These are phyloP conservation scores for Gnetum montanum DNA, from an alignment of 75 land plant species.

Conservation along the genomic window DNA sequence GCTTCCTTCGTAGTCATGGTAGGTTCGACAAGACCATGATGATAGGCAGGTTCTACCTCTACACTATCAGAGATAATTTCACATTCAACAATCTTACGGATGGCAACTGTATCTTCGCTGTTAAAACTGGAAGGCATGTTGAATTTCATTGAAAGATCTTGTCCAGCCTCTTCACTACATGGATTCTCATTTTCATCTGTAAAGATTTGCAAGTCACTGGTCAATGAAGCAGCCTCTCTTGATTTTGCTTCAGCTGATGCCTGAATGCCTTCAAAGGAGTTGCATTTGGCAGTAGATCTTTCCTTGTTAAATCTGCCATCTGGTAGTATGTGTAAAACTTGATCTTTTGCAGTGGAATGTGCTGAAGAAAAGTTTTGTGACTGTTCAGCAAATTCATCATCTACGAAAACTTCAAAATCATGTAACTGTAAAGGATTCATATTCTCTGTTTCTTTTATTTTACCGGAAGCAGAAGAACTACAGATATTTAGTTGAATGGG, in stretches of 20 bases:
- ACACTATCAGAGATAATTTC: constrained; percentile 29
- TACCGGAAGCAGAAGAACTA: not conserved
- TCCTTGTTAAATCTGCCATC: constrained; percentile 2
- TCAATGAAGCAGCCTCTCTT: too few relatives aligned
- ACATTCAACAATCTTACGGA: constrained; percentile 42
- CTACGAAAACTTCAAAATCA: constrained; percentile 17
- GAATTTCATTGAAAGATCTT: too few relatives aligned
- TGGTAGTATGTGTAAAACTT: constrained; percentile 8
- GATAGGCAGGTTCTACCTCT: constrained; percentile 47
- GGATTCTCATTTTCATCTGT: too few relatives aligned
- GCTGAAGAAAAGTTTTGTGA: not conserved
- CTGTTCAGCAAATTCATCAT: constrained; percentile 9
- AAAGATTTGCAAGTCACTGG: too few relatives aligned
- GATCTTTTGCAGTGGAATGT: not conserved
- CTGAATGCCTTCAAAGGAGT: too few relatives aligned
- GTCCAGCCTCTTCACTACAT: too few relatives aligned
- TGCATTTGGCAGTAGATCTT: constrained; percentile 6
- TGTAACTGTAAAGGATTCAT: too few relatives aligned
- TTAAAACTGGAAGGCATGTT: not conserved
- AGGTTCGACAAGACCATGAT: constrained; percentile 68
- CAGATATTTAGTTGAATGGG: not conserved
- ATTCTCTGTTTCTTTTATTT: too few relatives aligned
- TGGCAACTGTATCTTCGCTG: constrained; percentile 42
- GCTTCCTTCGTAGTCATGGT: constrained; percentile 74
- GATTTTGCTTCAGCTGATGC: too few relatives aligned